A percentile compares a stretch with the other conserved stretches of the same genome.
Evolutionary conservation across 2,329 filamentous ascomycete genomes (phyloP).

Genomic region (Teratosphaeria gauchensis): DNA sequence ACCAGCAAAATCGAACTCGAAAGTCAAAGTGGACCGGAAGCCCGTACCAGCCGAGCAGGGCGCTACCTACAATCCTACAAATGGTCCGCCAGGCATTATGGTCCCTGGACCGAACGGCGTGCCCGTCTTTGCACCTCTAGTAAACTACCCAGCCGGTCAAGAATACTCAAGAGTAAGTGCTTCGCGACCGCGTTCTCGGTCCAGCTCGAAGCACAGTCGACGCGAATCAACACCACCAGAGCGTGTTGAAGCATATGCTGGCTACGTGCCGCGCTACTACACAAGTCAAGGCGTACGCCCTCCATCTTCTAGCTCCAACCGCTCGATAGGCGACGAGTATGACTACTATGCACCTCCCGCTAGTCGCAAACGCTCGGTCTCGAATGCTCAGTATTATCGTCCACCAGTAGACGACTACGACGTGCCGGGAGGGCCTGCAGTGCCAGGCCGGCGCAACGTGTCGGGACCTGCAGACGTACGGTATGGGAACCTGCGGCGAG

Average conservation of each 20-base stretch:
- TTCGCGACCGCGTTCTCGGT: conserved; percentile 12
- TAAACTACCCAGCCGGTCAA: conserved; percentile 11
- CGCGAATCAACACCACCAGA: conserved; percentile 24
- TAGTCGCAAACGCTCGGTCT: conserved; percentile 30
- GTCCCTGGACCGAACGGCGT: conserved; percentile 40
- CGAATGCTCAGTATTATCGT: conserved; percentile 23
- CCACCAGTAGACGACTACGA: conserved; percentile 31
- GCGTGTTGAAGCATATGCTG: conserved; percentile 10
- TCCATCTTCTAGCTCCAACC: conserved; percentile 29
- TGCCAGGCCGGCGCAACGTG: conserved; percentile 25
- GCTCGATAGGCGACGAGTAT: conserved; percentile 39
- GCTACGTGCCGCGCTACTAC: conserved; percentile 19
- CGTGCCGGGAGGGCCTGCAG: conserved; percentile 21
- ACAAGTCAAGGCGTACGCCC: conserved; percentile 14
- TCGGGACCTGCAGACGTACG: conserved; percentile 26
- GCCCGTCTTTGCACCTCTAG: conserved; percentile 32
- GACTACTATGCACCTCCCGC: conserved; percentile 28
- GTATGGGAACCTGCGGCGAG: conserved; percentile 22
- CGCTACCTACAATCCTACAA: conserved; percentile 9
- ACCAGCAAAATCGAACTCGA: conserved; percentile 26
- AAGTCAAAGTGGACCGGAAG: conserved; percentile 23
- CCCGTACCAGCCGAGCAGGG: conserved; percentile 13
- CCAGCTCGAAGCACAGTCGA: conserved; percentile 20
- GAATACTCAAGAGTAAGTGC: conserved; percentile 1
- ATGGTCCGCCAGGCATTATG: conserved; percentile 35